A percentile compares a stretch with the other conserved stretches of the same genome.
phyloP scores from a whole-genome alignment of 768 basidiomycete genomes.

The Lactarius sanguifluus region DNA sequence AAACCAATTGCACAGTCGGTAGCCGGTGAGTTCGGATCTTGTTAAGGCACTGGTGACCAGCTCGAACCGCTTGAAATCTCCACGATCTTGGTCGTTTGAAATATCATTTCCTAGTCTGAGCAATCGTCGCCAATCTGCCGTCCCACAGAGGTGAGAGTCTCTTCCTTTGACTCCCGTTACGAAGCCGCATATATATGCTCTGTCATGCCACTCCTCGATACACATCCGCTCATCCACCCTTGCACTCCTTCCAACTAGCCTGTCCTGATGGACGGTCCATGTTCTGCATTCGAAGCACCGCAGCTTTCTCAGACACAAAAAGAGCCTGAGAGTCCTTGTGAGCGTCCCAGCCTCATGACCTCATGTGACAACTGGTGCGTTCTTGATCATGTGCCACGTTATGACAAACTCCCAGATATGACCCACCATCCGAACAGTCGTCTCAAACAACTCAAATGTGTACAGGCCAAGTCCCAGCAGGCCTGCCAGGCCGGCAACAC shows the following conservation, averaged over 20 bases:
- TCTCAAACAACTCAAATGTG: constrained; percentile 86
- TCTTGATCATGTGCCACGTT: constrained; percentile 8
- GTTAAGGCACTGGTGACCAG: constrained; percentile 20
- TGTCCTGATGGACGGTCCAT: constrained; percentile 65
- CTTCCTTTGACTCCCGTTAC: too few relatives aligned
- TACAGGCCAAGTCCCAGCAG: constrained; percentile 66
- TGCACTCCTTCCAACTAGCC: background rate
- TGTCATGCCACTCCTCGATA: constrained; percentile 25
- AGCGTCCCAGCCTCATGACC: constrained; percentile 83
- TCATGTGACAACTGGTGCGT: constrained; percentile 83
- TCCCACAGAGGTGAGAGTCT: too few relatives aligned
- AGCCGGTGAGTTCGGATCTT: constrained; percentile 30
- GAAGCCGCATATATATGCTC: constrained; percentile 26
- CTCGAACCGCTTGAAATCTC: constrained; percentile 22
- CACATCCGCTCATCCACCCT: constrained; percentile 22
- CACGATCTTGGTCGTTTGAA: constrained; percentile 6
- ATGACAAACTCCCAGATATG: constrained; percentile 7
- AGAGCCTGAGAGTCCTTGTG: too few relatives aligned
- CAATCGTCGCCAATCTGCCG: too few relatives aligned
- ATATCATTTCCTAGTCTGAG: constrained; percentile 3
- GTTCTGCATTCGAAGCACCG: constrained; percentile 87
- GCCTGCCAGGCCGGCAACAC: constrained; percentile 72
- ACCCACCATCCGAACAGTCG: constrained; percentile 49
- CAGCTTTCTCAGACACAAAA: constrained; percentile 69
- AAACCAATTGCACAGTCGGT: background rate